phyloP scores from a whole-genome alignment of 2,329 filamentous ascomycete species.

The Hymenoscyphus occultus region DNA sequence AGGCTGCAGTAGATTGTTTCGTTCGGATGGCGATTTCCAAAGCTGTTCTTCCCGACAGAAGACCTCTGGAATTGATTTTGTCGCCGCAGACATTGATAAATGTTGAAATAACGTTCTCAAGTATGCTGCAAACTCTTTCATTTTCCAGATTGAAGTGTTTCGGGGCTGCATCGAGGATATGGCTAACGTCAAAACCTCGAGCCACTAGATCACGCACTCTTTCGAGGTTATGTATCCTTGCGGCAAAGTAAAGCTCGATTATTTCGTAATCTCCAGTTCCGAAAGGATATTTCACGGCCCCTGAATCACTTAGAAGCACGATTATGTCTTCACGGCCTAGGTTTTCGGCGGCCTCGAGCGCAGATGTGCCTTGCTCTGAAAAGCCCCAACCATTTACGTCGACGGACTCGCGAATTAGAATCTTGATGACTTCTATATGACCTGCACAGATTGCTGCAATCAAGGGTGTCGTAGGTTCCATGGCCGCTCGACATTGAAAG shows the following conservation, averaged over 20 bases:
- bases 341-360: background rate
- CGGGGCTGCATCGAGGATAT: background rate
- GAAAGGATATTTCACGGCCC: background rate
- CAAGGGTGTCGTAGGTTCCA: background rate
- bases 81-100: background rate
- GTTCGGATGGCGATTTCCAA: background rate
- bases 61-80: background rate
- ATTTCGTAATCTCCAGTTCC: background rate
- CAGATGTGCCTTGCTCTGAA: background rate
- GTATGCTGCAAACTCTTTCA: no score
- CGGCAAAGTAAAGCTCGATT: background rate
- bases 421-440: background rate
- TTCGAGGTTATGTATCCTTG: background rate
- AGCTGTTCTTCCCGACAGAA: background rate
- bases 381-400: background rate
- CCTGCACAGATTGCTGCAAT: background rate
- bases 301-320: background rate
- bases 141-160: background rate
- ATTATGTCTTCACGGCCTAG: background rate
- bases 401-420: background rate
- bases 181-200: background rate
- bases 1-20: background rate
- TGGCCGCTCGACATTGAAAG: background rate
- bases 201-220: background rate
- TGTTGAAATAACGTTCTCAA: background rate